Base-by-base conservation (phyloP, 139 green algal genomes). In the Chlamydomonas asymmetrica region DNA sequence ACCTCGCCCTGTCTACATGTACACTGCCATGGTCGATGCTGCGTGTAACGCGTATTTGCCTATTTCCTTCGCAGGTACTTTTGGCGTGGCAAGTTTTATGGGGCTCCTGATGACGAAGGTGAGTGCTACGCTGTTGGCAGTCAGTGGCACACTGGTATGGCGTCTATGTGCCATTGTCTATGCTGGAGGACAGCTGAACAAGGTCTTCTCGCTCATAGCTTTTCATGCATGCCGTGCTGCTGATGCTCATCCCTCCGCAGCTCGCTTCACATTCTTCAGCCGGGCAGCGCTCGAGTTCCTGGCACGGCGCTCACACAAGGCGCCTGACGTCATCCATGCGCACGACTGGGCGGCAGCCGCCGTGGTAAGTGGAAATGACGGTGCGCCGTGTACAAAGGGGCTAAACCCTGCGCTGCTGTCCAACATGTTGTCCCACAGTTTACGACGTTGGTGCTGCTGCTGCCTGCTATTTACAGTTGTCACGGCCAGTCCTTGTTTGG, bases 271-370 rank as follows among this genome's bases (percentile, higher is more conserved):
- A 35, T 89, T 84, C 76, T 89, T 89, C 72, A 70, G 56, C 31
- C 75, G 82, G 3, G 83, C 83, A 0, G 83, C 83, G 4, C 87
- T 98, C 37, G 95, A 98, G 84, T 96, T 89, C 74, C 72, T 98
- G 65, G 50, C 60, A 22, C 65, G 48, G n/a, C 43, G 73, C 64
- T 38, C 59, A 31, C 70, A 76, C 70, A 77, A 80, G 80, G 73
- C 82, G 50, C 83, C 83, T 2, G 77, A 89, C 66, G 43, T 91
- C 5, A 66, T 91, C 31, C 86, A 98, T 85, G 48, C 89, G 22
- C 95, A 98, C 78, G 95, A 98, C 82, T 98, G 94, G 93, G 94
- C 97, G 83, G 81, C 77, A 6, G 73, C 81, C 0, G 86, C 88
- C 0, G 83, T 92, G 63, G 82, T 85, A 56, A 48, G 80, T 49